phyloP scores from a whole-genome alignment of 1,284 basidiomycete species.

The Ustilago xerochloae region DNA sequence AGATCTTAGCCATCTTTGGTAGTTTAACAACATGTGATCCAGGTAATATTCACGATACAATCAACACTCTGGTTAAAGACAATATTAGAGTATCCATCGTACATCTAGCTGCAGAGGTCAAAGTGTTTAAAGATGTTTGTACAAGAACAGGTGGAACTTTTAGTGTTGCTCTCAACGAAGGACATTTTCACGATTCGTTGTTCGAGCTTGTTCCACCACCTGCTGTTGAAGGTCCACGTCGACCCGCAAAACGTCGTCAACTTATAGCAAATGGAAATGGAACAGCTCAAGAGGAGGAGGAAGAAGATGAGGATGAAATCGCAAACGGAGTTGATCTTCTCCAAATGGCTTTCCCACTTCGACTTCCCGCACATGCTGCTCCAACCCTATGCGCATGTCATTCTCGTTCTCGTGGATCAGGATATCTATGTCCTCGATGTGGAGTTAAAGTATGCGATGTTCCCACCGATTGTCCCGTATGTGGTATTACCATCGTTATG shows the following conservation, averaged over 20 bases:
- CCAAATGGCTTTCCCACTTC: slow-evolving; percentile 91
- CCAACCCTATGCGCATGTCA: slow-evolving; percentile 83
- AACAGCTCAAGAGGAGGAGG: not conserved
- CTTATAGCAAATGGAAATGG: not conserved
- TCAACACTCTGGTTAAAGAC: slow-evolving; percentile 80
- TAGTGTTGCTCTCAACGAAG: slow-evolving; percentile 95
- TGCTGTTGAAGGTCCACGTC: slow-evolving; percentile 45
- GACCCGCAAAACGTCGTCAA: slow-evolving; percentile 4
- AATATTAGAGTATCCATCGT: slow-evolving; percentile 90
- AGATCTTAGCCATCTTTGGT: slow-evolving; percentile 92
- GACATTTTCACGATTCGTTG: slow-evolving; percentile 92
- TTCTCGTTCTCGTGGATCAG: slow-evolving; percentile 77
- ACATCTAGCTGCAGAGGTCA: slow-evolving; percentile 91
- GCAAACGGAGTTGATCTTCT: slow-evolving; percentile 76
- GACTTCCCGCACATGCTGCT: slow-evolving; percentile 55
- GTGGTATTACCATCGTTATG: slow-evolving; percentile 96
- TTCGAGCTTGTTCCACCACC: slow-evolving; percentile 92
- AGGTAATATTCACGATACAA: slow-evolving; percentile 92
- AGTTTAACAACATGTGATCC: slow-evolving; percentile 96
- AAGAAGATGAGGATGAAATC: slow-evolving; percentile 19
- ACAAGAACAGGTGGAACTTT: slow-evolving; percentile 61
- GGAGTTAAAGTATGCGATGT: slow-evolving; percentile 93
- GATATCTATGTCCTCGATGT: slow-evolving; percentile 95
- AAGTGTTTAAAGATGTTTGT: slow-evolving; percentile 86
- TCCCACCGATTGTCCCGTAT: slow-evolving; percentile 96